These are phyloP conservation scores for Mesembryanthemum crystallinum DNA, from an alignment of 148 eudicot genomes.

Conservation along the genomic window DNA sequence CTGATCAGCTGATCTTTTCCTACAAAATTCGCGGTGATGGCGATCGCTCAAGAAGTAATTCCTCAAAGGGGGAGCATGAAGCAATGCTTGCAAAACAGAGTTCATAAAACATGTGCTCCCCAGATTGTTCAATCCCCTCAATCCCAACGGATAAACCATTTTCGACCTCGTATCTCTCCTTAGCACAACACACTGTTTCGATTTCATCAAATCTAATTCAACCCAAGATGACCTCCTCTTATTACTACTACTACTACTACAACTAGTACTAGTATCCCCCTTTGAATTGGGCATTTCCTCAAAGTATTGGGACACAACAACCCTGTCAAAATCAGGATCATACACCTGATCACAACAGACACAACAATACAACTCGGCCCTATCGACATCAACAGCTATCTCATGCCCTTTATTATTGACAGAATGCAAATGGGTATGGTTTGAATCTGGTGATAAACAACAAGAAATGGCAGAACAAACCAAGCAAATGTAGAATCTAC, in stretches of 20 bases:
- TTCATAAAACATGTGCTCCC: conserved; percentile 80
- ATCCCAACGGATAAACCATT: conserved; percentile 47
- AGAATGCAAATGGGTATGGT: conserved; percentile 51
- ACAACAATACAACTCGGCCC: conserved; percentile 53
- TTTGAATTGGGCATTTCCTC: conserved; percentile 15
- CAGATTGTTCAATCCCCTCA: conserved; percentile 63
- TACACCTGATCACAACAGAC: conserved; percentile 67
- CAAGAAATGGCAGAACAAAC: conserved; percentile 56
- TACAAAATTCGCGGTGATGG: conserved; percentile 48
- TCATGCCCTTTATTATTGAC: conserved; percentile 42
- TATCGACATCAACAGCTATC: conserved; percentile 51
- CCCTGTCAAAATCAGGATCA: conserved; percentile 62
- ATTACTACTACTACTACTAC: not conserved
- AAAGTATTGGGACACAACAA: conserved; percentile 39
- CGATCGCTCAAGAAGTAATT: conserved; percentile 60
- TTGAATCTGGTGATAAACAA: conserved; percentile 35
- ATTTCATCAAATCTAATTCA: conserved; percentile 29
- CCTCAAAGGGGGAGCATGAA: conserved; percentile 65
- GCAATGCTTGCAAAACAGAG: conserved; percentile 64
- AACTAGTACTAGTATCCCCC: not conserved
- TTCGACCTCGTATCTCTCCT: conserved; percentile 38
- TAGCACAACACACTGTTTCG: conserved; percentile 26
- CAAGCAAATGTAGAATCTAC: conserved; percentile 57
- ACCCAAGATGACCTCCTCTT: conserved; percentile 17
- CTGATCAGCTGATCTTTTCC: conserved; percentile 36